These are phyloP conservation scores for Cenchrus fungigraminus DNA, from an alignment of 176 grass and related monocot species.

Conservation along the genomic window DNA sequence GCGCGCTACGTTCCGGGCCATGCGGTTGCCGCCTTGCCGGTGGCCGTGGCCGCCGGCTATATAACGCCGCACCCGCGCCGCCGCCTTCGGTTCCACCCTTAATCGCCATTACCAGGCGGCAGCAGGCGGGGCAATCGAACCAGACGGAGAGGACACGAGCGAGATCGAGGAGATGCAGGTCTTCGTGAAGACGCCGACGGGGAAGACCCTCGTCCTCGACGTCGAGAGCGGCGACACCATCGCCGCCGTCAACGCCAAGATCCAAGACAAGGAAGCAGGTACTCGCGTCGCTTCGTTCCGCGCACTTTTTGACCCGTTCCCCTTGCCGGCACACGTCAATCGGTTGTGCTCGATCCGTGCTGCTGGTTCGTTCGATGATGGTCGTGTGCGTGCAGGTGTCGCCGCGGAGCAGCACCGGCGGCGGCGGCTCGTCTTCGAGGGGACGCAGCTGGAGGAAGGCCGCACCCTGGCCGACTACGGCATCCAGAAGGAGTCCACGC, in stretches of 20 bases:
- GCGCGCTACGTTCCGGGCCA: background rate
- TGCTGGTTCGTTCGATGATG: background rate
- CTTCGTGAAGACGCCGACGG: conserved; percentile 64
- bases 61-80: background rate
- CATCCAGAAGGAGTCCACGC: conserved; percentile 45
- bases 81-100: too few relatives aligned
- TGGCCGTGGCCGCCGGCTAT: background rate
- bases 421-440: conserved; percentile 51
- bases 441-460: conserved; percentile 62
- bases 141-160: background rate
- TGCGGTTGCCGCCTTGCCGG: too few relatives aligned
- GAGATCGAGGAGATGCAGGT: conserved; percentile 37
- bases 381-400: background rate
- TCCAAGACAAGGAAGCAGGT: conserved; percentile 59
- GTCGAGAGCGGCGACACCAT: conserved; percentile 76
- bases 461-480: conserved; percentile 51
- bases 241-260: conserved; percentile 69
- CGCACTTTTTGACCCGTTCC: too few relatives aligned
- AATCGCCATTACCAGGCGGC: too few relatives aligned
- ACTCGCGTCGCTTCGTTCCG: too few relatives aligned
- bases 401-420: conserved; percentile 45
- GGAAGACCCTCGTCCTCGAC: conserved; percentile 70
- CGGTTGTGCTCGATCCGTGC: too few relatives aligned
- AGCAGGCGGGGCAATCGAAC: background rate
- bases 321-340: too few relatives aligned